Conservation (phyloP, 2,329 filamentous ascomycete species). For the Ophiosphaerella korrae region DNA sequence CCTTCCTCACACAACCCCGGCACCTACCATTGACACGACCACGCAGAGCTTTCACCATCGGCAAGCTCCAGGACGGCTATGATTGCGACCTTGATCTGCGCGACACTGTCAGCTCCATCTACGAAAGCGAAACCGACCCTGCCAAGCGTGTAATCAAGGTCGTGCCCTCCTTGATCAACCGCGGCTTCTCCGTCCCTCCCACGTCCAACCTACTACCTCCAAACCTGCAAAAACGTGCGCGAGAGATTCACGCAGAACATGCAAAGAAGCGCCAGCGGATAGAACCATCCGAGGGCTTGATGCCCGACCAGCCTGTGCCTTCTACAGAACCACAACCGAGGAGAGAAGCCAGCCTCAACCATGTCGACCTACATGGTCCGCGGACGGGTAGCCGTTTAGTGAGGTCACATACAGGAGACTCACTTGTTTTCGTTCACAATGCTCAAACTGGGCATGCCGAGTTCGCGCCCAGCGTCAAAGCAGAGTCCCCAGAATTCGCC, state of each 20-base stretch:
- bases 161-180: constrained; percentile 32
- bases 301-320: constrained; percentile 34
- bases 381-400: neutral
- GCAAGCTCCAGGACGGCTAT: constrained; percentile 43
- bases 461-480: constrained; percentile 26
- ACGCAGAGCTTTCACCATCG: constrained; percentile 38
- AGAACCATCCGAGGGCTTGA: constrained; percentile 19
- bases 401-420: constrained; percentile 24
- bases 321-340: constrained; percentile 31
- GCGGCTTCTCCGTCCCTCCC: constrained; percentile 39
- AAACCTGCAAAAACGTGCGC: constrained; percentile 27
- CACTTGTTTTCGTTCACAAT: constrained; percentile 22
- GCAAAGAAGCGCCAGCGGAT: constrained; percentile 32
- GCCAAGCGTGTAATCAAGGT: constrained; percentile 38
- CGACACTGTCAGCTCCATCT: constrained; percentile 44
- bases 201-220: constrained; percentile 37
- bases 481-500: constrained; percentile 32
- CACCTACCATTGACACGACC: constrained; percentile 1
- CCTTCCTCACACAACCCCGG: neutral
- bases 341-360: constrained; percentile 13
- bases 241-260: constrained; percentile 13
- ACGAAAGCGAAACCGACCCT: constrained; percentile 34
- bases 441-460: constrained; percentile 24
- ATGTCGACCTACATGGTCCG: neutral
- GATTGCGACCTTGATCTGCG: constrained; percentile 44